Evolutionary conservation across 108 stramenopile genomes (phyloP).

Genomic region (Cyclotella sp.): DNA sequence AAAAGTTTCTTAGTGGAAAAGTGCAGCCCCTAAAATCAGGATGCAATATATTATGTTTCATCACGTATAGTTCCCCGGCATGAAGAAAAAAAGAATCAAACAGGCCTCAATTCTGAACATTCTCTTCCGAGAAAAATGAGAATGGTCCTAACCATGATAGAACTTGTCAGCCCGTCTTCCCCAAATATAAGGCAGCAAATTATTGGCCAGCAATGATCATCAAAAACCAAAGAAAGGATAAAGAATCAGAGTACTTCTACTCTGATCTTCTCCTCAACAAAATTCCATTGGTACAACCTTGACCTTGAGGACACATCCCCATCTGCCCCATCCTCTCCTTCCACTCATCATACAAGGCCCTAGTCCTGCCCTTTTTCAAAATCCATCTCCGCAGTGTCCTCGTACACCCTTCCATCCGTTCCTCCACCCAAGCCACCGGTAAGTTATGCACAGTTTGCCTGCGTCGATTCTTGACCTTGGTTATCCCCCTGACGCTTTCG

Average conservation of each 20-base stretch:
- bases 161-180: too few relatives aligned
- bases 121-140: too few relatives aligned
- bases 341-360: slow-evolving; percentile 50
- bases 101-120: too few relatives aligned
- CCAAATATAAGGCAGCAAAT: too few relatives aligned
- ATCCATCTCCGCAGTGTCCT: slow-evolving; percentile 35
- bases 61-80: too few relatives aligned
- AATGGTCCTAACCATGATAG: too few relatives aligned
- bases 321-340: slow-evolving; percentile 46
- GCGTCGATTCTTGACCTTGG: slow-evolving; percentile 67
- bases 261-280: not conserved
- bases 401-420: slow-evolving; percentile 50
- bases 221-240: too few relatives aligned
- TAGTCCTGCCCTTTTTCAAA: slow-evolving; percentile 35
- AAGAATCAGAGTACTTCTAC: not conserved
- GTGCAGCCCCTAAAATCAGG: too few relatives aligned
- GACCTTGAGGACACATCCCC: not conserved
- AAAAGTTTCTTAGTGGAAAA: too few relatives aligned
- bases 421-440: slow-evolving; percentile 55
- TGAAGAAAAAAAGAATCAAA: too few relatives aligned
- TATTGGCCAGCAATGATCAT: too few relatives aligned
- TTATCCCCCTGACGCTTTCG: slow-evolving; percentile 44
- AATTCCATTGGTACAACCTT: not conserved
- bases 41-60: too few relatives aligned
- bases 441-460: slow-evolving; percentile 68